phyloP scores from a whole-genome alignment of 139 green algal species.

The Raphidocelis subcapitata region DNA sequence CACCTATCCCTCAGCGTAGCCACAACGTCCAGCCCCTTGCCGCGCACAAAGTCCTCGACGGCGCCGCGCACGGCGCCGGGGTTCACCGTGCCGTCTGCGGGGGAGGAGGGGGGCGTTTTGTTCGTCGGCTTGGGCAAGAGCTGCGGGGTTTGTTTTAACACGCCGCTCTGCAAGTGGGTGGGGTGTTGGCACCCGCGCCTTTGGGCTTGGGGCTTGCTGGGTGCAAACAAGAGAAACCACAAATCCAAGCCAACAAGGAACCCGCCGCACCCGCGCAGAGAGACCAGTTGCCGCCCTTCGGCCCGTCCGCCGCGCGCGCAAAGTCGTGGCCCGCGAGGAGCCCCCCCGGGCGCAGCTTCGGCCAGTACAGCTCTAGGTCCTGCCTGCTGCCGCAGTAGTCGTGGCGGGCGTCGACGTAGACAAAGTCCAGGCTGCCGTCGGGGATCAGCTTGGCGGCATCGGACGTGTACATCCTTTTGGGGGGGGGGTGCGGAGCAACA shows the following conservation, averaged over 20 bases:
- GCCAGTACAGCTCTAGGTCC: constrained; percentile 43
- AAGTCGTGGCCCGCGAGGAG: background rate
- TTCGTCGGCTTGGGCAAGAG: constrained; percentile 40
- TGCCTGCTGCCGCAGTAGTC: constrained; percentile 43
- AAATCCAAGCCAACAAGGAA: background rate
- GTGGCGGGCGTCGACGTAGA: constrained; percentile 51
- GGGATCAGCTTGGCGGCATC: constrained; percentile 22
- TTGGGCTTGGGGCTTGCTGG: background rate
- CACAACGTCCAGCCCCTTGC: constrained; percentile 19
- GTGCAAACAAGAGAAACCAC: background rate
- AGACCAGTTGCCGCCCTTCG: background rate
- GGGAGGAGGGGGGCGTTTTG: constrained; percentile 7
- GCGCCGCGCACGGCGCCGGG: constrained; percentile 38
- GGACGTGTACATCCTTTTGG: too few relatives aligned
- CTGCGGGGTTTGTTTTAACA: background rate
- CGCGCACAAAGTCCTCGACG: constrained; percentile 43
- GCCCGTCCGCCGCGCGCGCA: background rate
- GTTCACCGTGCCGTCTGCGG: constrained; percentile 27
- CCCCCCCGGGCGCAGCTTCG: constrained; percentile 37
- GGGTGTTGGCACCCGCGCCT: background rate
- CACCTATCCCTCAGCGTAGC: constrained; percentile 12
- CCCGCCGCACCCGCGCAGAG: background rate
- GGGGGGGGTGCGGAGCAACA: constrained; percentile 27
- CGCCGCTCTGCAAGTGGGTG: background rate
- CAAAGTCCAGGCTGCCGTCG: constrained; percentile 43